Evolutionary conservation across 139 green algal genomes (phyloP).

Genomic region (Eudorina sp.): DNA sequence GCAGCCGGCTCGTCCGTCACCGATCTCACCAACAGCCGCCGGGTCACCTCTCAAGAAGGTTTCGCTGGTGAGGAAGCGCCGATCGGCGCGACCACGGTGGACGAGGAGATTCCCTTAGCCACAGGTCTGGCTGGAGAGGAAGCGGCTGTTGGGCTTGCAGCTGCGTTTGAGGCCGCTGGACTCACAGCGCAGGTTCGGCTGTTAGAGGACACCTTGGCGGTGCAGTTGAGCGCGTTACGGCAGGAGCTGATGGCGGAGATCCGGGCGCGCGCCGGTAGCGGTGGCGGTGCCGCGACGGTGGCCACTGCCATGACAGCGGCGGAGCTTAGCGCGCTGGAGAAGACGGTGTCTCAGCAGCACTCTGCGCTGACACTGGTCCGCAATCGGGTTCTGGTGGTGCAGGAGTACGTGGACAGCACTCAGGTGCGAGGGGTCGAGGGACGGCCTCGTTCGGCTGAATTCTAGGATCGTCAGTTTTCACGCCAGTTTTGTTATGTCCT

Average conservation of each 20-base stretch:
- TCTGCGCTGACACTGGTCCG: constrained; percentile 43
- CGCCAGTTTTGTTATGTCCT: no score
- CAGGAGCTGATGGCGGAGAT: constrained; percentile 14
- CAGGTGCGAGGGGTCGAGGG: no score
- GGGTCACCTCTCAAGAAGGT: not conserved
- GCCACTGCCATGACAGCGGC: not conserved
- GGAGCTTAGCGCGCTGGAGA: constrained; percentile 29
- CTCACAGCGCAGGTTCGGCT: not conserved
- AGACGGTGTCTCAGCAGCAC: constrained; percentile 39
- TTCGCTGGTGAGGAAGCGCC: no score
- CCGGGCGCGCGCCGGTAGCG: not conserved
- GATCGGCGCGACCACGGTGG: no score
- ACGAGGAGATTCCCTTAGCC: no score
- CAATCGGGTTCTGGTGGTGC: constrained; percentile 48
- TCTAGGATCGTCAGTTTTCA: no score
- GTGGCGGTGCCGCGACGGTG: not conserved
- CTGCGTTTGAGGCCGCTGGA: not conserved
- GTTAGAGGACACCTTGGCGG: not conserved
- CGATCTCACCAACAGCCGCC: not conserved
- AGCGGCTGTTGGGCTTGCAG: not conserved
- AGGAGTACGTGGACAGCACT: constrained; percentile 61
- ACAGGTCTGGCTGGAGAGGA: no score
- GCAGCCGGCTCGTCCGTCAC: not conserved
- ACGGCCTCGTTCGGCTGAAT: no score
- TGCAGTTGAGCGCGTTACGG: not conserved